Evolutionary conservation across 345 rosid genomes (phyloP), one percentile per base, ranked within the genome.

Genomic region (Stellera chamaejasme): DNA sequence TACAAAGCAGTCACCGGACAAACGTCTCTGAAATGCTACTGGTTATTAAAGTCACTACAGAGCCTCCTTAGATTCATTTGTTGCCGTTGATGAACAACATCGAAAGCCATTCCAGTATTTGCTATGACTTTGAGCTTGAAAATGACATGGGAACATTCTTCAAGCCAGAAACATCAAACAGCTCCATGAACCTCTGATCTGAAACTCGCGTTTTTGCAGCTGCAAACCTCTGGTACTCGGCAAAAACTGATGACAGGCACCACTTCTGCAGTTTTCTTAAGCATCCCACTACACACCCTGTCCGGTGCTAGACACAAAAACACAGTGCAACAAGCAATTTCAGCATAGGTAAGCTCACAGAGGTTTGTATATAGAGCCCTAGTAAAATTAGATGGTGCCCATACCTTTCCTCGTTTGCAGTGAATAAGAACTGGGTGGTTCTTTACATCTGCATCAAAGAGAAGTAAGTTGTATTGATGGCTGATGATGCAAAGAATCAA

Each of bases 361-460:
- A 16, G 45, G 45, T 10, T 11, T 12, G 13, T 10, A 16, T 5
- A 3, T 27, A 5, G 11, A 0, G 1, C 13, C 13, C 13, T 28
- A 1, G 19, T 11, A 11, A 41, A 49, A 13, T 10, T 13, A n/a
- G 11, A 26, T 6, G 27, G 39, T 8, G 53, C 48, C 13, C 26
- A 23, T 72, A 79, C 85, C 83, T 83, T 83, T 14, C 89, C 85
- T 12, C 89, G 73, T 36, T 80, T 80, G 73, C 89, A 83, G 48
- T 83, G 89, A 60, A 83, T 78, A 36, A 83, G 57, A n/a, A 80
- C 48, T 7, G 89, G 89, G 62, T 76, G 89, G 61, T 83, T 83
- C 68, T 67, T 76, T 16, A 47, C 77, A 68, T 83, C 83, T 83
- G 74, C 46, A 10, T 52, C 9, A 27, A 3, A 36, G 10, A 52